These are phyloP conservation scores for Venturiaceae sp. DNA, from an alignment of 2,329 filamentous ascomycete genomes.

Conservation along the genomic window DNA sequence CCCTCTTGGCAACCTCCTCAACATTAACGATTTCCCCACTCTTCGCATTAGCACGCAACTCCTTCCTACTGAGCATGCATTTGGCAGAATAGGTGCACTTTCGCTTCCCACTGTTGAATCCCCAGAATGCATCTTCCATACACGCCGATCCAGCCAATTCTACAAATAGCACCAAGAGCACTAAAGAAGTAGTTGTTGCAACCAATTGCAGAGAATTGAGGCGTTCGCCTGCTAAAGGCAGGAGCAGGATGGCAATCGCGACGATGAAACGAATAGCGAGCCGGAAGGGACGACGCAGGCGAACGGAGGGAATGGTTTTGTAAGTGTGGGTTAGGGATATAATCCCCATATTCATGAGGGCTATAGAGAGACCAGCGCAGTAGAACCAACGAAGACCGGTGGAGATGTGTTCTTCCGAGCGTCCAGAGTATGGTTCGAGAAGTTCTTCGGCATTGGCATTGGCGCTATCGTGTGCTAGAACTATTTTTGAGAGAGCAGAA, in stretches of 20 bases:
- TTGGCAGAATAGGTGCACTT: conserved; percentile 21
- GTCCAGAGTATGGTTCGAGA: conserved; percentile 39
- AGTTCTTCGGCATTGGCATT: conserved; percentile 39
- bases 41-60: conserved; percentile 19
- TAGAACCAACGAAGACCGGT: conserved; percentile 52
- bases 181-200: conserved; percentile 27
- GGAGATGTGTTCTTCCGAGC: conserved; percentile 41
- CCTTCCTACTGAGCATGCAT: conserved; percentile 20
- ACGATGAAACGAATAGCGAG: conserved; percentile 41
- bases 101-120: conserved; percentile 8
- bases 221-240: conserved; percentile 38
- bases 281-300: conserved; percentile 41
- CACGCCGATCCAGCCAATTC: conserved; percentile 25
- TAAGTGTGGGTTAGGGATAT: conserved; percentile 49
- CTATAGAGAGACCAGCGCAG: conserved; percentile 49
- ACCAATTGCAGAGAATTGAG: conserved; percentile 28
- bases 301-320: conserved; percentile 39
- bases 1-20: conserved; percentile 22
- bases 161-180: conserved; percentile 22
- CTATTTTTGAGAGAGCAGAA: conserved; percentile 47
- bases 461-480: conserved; percentile 46
- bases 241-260: conserved; percentile 42
- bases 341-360: conserved; percentile 43
- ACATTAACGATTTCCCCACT: conserved; percentile 22
- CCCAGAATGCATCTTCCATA: conserved; percentile 18